Evolutionary conservation across 306 rosid genomes (phyloP).

Genomic region (Mucuna pruriens): DNA sequence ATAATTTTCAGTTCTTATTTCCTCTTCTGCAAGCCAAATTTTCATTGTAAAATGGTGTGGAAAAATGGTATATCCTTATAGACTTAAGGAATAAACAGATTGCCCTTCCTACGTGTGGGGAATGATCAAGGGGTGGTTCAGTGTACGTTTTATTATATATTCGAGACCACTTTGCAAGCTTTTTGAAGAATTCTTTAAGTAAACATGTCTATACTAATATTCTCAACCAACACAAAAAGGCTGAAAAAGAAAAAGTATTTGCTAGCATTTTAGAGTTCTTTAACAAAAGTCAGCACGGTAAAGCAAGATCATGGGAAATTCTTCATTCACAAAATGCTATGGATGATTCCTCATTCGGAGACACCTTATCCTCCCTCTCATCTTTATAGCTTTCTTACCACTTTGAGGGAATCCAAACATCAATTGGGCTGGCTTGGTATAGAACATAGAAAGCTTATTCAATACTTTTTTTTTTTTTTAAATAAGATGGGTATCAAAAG

Average conservation of each 20-base stretch:
- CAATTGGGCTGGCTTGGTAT: slow-evolving; percentile 27
- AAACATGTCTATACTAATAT: slow-evolving; percentile 28
- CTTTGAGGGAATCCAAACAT: slow-evolving; percentile 44
- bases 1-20: neutral
- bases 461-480: too few relatives aligned
- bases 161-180: slow-evolving; percentile 38
- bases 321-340: slow-evolving; percentile 23
- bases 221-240: slow-evolving; percentile 36
- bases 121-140: slow-evolving; percentile 33
- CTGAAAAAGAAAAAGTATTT: neutral
- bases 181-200: slow-evolving; percentile 41
- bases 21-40: neutral
- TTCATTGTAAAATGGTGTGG: neutral
- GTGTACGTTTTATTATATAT: neutral
- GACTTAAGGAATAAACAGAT: neutral
- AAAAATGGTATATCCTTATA: neutral
- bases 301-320: slow-evolving; percentile 16
- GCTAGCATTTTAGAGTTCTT: slow-evolving; percentile 19
- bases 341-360: slow-evolving; percentile 39
- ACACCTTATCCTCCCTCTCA: slow-evolving; percentile 32
- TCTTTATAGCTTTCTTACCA: slow-evolving; percentile 34
- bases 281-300: slow-evolving; percentile 30
- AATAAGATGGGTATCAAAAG: too few relatives aligned
- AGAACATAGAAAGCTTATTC: slow-evolving; percentile 41
- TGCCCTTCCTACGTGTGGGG: slow-evolving; percentile 18